Evolutionary conservation across 2,329 filamentous ascomycete species (phyloP).

Genomic region (Claviceps pazoutovae): DNA sequence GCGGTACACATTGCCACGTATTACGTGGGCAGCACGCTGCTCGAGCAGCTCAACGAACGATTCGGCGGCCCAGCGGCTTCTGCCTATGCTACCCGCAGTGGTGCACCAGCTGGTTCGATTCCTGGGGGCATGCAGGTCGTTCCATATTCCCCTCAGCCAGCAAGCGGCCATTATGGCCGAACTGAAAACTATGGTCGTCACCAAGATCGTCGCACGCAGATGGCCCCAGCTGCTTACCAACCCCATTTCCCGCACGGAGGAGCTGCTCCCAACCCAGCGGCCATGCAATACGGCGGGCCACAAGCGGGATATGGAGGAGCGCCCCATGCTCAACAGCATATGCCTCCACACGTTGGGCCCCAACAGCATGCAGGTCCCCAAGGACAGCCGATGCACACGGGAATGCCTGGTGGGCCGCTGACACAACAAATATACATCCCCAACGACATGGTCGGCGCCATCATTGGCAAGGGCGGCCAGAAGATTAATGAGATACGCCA

Average conservation of each 20-base stretch:
- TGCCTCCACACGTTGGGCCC: conserved; percentile 43
- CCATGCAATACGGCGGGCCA: conserved; percentile 69
- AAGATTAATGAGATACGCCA: conserved; percentile 99
- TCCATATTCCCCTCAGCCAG: conserved; percentile 90
- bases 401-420: conserved; percentile 47
- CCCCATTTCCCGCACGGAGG: conserved; percentile 55
- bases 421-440: conserved; percentile 99
- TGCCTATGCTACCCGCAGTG: conserved; percentile 92
- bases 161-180: conserved; percentile 82
- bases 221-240: conserved; percentile 57
- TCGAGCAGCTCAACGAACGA: conserved; percentile 91
- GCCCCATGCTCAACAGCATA: conserved; percentile 61
- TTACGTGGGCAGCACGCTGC: conserved; percentile 94
- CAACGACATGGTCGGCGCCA: conserved; percentile 98
- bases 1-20: conserved; percentile 98
- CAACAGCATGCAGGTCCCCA: conserved; percentile 51
- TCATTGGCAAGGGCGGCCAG: conserved; percentile 94
- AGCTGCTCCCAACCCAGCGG: conserved; percentile 47
- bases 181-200: conserved; percentile 70
- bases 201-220: conserved; percentile 58
- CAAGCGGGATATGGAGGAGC: conserved; percentile 65
- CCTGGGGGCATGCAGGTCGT: conserved; percentile 98
- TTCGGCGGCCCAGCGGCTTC: conserved; percentile 93
- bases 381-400: conserved; percentile 59
- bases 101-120: conserved; percentile 82